Evolutionary conservation across 345 rosid species (phyloP).

Genomic region (Carallia pectinifolia): DNA sequence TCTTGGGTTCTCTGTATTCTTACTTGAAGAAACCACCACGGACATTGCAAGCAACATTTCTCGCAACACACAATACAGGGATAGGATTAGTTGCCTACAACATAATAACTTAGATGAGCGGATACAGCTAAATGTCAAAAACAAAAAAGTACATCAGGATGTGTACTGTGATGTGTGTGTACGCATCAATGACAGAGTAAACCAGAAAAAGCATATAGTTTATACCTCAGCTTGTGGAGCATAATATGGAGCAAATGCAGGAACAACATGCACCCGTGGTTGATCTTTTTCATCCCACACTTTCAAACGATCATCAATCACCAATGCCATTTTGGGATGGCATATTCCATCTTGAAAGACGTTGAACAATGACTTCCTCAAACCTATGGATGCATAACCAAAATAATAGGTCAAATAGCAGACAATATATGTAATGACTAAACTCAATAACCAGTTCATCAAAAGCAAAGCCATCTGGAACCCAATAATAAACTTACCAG

Average conservation of each 20-base stretch:
- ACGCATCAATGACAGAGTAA: neutral
- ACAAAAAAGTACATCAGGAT: too few relatives aligned
- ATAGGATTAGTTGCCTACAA: constrained; percentile 69
- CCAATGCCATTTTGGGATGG: constrained; percentile 95
- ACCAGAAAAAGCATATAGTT: constrained; percentile 20
- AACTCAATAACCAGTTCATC: constrained; percentile 13
- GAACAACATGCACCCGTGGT: constrained; percentile 95
- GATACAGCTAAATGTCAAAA: neutral
- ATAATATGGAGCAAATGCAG: constrained; percentile 95
- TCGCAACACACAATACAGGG: constrained; percentile 85
- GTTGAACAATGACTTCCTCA: constrained; percentile 75
- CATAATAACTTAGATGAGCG: constrained; percentile 29
- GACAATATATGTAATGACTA: neutral
- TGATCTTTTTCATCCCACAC: constrained; percentile 99
- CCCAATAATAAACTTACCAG: constrained; percentile 53
- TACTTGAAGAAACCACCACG: constrained; percentile 98
- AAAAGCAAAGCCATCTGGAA: constrained; percentile 9
- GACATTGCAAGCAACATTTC: constrained; percentile 95
- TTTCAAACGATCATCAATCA: constrained; percentile 93
- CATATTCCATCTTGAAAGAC: constrained; percentile 89
- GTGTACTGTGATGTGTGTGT: neutral
- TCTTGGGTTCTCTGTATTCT: constrained; percentile 16
- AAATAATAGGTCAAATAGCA: constrained; percentile 4
- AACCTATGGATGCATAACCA: constrained; percentile 44
- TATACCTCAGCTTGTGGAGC: constrained; percentile 98